Percentiles rank a stretch among this genome's conserved stretches.
phyloP scores from a whole-genome alignment of 805 yeast species.

The Ogataea trehaloabstinens region DNA sequence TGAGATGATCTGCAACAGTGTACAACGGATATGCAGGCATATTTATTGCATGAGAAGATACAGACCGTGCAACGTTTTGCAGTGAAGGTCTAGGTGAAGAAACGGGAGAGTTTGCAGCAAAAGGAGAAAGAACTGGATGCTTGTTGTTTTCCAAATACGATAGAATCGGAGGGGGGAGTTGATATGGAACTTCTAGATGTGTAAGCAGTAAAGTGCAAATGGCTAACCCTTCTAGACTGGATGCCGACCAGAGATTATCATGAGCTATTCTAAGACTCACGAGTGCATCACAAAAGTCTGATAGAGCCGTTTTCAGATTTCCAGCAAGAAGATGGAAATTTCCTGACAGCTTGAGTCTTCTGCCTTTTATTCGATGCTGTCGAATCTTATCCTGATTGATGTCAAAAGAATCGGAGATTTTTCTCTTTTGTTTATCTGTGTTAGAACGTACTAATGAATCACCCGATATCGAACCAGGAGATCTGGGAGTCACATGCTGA shows the following conservation, averaged over 20 bases:
- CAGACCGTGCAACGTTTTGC: slow-evolving; percentile 19
- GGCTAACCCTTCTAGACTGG: slow-evolving; percentile 80
- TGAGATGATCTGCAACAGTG: slow-evolving; percentile 35
- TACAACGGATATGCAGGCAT: slow-evolving; percentile 20
- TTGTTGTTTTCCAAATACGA: slow-evolving; percentile 25
- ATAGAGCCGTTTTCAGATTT: slow-evolving; percentile 64
- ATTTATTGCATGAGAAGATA: slow-evolving; percentile 6
- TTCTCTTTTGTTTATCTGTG: slow-evolving; percentile 25
- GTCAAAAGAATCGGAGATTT: slow-evolving; percentile 31
- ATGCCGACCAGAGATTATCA: slow-evolving; percentile 86
- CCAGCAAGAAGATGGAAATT: slow-evolving; percentile 82
- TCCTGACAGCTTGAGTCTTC: slow-evolving; percentile 74
- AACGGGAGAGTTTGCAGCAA: slow-evolving; percentile 28
- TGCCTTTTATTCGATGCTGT: slow-evolving; percentile 54
- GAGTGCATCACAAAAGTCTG: slow-evolving; percentile 73
- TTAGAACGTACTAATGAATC: slow-evolving; percentile 5
- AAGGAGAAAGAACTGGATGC: slow-evolving; percentile 20
- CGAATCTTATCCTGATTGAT: slow-evolving; percentile 33
- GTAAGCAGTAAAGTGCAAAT: slow-evolving; percentile 62
- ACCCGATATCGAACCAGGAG: slow-evolving; percentile 59
- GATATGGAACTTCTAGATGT: slow-evolving; percentile 51
- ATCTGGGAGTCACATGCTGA: slow-evolving; percentile 74
- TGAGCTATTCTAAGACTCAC: slow-evolving; percentile 53
- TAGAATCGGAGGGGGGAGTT: slow-evolving; percentile 37
- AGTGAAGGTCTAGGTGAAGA: slow-evolving; percentile 51